Conservation (phyloP, 441 rosid species). For the Arabidopsis lyrata region DNA sequence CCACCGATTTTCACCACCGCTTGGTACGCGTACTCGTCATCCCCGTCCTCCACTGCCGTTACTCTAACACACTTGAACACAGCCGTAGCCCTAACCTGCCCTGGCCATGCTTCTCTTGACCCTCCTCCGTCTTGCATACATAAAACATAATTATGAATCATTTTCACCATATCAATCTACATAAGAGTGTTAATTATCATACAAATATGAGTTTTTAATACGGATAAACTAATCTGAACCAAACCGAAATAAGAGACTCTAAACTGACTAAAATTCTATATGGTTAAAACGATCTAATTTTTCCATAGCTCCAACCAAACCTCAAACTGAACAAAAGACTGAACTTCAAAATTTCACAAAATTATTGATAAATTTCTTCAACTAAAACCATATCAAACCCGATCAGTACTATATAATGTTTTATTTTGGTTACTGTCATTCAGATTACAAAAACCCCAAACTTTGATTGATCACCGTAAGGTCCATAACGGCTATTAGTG, state of each 20-base stretch:
- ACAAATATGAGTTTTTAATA: not conserved
- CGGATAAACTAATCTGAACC: not conserved
- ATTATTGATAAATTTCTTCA: not conserved
- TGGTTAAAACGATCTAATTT: not conserved
- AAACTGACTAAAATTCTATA: not conserved
- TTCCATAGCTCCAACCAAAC: not conserved
- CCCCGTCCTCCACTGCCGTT: constrained; percentile 88
- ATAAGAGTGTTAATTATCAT: not conserved
- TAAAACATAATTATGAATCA: constrained; percentile 13
- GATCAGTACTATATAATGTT: not conserved
- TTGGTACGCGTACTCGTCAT: constrained; percentile 90
- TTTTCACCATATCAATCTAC: not conserved
- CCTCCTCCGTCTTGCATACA: constrained; percentile 55
- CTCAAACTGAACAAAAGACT: not conserved
- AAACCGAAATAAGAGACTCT: not conserved
- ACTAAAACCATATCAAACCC: not conserved
- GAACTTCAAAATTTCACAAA: not conserved
- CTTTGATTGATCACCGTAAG: not conserved
- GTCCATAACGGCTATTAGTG: not conserved
- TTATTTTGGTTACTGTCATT: not conserved
- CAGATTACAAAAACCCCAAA: not conserved
- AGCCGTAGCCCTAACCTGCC: constrained; percentile 84
- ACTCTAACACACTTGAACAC: constrained; percentile 94
- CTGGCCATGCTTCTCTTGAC: constrained; percentile 73
- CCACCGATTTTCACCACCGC: constrained; percentile 92